A percentile compares a stretch with the other conserved stretches of the same genome.
Conservation (phyloP, 768 basidiomycete species). For the Lactarius deliciosus region DNA sequence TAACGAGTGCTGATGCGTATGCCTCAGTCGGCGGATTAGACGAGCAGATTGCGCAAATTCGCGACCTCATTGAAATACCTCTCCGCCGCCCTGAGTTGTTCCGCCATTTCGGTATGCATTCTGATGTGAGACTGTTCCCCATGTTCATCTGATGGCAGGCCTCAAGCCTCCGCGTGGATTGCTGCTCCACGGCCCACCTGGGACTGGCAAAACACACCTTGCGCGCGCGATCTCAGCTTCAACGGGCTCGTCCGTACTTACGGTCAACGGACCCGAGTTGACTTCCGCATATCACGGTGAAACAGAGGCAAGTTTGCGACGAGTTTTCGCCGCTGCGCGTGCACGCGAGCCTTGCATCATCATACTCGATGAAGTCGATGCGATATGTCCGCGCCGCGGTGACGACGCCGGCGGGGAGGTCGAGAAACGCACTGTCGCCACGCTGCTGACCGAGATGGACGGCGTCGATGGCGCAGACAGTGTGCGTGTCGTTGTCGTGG, state of each 20-base stretch:
- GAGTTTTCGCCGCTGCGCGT: slow-evolving; percentile 84
- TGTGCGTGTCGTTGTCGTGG: slow-evolving; percentile 86
- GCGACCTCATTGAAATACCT: slow-evolving; percentile 83
- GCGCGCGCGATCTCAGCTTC: slow-evolving; percentile 92
- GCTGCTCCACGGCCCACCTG: slow-evolving; percentile 92
- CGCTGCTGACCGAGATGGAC: slow-evolving; percentile 90
- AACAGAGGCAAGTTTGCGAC: slow-evolving; percentile 87
- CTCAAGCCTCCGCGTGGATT: slow-evolving; percentile 97
- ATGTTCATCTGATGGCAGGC: slow-evolving; percentile 43
- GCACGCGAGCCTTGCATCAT: slow-evolving; percentile 86
- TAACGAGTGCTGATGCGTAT: slow-evolving; percentile 58
- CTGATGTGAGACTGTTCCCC: background rate
- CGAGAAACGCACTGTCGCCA: slow-evolving; percentile 94
- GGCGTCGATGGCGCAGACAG: slow-evolving; percentile 64
- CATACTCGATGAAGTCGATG: slow-evolving; percentile 94
- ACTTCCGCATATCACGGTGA: slow-evolving; percentile 97
- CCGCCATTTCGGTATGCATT: slow-evolving; percentile 57
- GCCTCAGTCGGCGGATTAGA: slow-evolving; percentile 83
- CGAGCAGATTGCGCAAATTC: slow-evolving; percentile 83
- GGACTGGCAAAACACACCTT: slow-evolving; percentile 96
- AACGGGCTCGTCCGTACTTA: slow-evolving; percentile 81
- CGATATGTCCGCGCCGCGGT: slow-evolving; percentile 86
- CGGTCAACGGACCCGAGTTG: slow-evolving; percentile 93
- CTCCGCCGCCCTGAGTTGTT: slow-evolving; percentile 81
- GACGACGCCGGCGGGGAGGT: slow-evolving; percentile 92